phyloP scores from a whole-genome alignment of 2,329 filamentous ascomycete species.

The Paracoccidioides brasiliensis region DNA sequence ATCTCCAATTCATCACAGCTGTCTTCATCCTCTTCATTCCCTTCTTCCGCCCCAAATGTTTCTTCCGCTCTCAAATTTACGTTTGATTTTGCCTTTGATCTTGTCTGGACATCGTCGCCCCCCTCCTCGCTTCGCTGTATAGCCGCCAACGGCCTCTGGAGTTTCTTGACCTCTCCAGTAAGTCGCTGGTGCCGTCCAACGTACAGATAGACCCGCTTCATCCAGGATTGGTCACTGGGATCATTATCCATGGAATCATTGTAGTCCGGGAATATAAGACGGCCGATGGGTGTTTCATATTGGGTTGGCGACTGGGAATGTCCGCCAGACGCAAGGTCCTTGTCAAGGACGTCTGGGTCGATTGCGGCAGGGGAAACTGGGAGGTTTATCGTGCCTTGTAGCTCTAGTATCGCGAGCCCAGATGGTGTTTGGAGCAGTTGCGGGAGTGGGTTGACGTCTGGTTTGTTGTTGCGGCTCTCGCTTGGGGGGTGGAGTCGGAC shows the following conservation, averaged over 20 bases:
- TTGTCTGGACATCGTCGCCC: neutral
- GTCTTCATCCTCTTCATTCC: neutral
- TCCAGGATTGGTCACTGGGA: conserved; percentile 53
- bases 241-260: conserved; percentile 33
- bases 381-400: conserved; percentile 82
- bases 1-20: conserved; percentile 52
- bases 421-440: conserved; percentile 75
- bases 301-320: conserved; percentile 7
- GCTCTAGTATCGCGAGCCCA: conserved; percentile 77
- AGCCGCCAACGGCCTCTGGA: conserved; percentile 66
- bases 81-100: conserved; percentile 5
- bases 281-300: conserved; percentile 49
- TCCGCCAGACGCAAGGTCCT: conserved; percentile 7
- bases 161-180: conserved; percentile 78
- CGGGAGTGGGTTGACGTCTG: conserved; percentile 50
- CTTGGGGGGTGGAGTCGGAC: conserved; percentile 25
- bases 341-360: conserved; percentile 18
- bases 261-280: conserved; percentile 67
- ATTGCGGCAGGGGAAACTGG: conserved; percentile 32
- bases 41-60: conserved; percentile 15
- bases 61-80: conserved; percentile 15
- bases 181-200: conserved; percentile 80
- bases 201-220: conserved; percentile 80
- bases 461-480: neutral
- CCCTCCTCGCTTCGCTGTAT: conserved; percentile 43